Evolutionary conservation across 2,329 filamentous ascomycete genomes (phyloP).

Genomic region (Mycosphaerelloides madeirae): DNA sequence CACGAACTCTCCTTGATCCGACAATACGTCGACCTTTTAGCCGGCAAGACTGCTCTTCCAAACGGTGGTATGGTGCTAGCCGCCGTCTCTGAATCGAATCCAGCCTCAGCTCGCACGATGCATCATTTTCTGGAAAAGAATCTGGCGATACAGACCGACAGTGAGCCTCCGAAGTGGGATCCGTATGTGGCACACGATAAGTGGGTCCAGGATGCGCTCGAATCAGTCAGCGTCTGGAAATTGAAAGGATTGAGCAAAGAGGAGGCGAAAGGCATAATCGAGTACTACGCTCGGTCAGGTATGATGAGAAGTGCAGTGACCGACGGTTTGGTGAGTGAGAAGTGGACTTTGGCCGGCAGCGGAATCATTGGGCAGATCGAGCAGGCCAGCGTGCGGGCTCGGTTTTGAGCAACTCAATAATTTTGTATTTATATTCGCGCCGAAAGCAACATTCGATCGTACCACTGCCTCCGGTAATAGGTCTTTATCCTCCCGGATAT

Average conservation of each 20-base stretch:
- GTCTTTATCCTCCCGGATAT: no score
- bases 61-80: slow-evolving; percentile 79
- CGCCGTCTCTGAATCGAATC: slow-evolving; percentile 67
- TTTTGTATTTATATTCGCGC: no score
- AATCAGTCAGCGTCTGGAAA: slow-evolving; percentile 44
- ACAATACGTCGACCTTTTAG: slow-evolving; percentile 69
- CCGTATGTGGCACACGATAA: slow-evolving; percentile 51
- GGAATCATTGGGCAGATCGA: slow-evolving; percentile 85
- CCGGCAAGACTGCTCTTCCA: slow-evolving; percentile 50
- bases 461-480: no score
- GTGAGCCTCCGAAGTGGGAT: slow-evolving; percentile 38
- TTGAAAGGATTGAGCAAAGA: slow-evolving; percentile 65
- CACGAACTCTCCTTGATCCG: slow-evolving; percentile 75
- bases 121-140: slow-evolving; percentile 15
- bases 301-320: slow-evolving; percentile 67
- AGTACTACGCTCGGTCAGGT: slow-evolving; percentile 89
- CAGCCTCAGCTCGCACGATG: slow-evolving; percentile 14
- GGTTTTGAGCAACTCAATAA: slow-evolving; percentile 31
- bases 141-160: slow-evolving; percentile 24
- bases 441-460: no score
- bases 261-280: slow-evolving; percentile 76
- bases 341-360: slow-evolving; percentile 76
- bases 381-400: slow-evolving; percentile 52
- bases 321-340: slow-evolving; percentile 67
- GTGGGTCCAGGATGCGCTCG: slow-evolving; percentile 46